A percentile compares a stretch with the other conserved stretches of the same genome.
Conservation (phyloP, 116 monocot species). For the Posidonia oceanica region DNA sequence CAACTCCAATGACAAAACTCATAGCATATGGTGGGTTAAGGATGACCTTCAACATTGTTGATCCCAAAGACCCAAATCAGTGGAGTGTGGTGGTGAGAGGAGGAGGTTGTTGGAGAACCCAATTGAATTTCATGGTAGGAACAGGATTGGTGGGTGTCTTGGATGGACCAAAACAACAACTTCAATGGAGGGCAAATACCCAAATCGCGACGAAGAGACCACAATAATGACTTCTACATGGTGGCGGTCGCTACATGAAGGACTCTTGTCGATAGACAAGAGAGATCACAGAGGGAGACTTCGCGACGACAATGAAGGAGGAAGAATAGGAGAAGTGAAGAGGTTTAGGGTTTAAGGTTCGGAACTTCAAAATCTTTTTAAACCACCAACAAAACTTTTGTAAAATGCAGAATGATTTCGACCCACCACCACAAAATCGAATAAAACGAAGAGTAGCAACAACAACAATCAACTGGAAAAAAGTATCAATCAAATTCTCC, state of each 20-base stretch:
- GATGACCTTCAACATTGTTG: conserved; percentile 12
- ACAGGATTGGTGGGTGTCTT: conserved; percentile 6
- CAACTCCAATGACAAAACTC: conserved; percentile 46
- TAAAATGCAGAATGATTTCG: not conserved
- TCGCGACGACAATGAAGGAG: too few relatives aligned
- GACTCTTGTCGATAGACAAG: too few relatives aligned
- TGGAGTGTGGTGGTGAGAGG: conserved; percentile 11
- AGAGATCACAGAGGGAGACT: too few relatives aligned
- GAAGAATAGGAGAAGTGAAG: too few relatives aligned
- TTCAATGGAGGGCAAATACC: too few relatives aligned
- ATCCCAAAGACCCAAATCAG: conserved; percentile 19
- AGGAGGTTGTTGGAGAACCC: conserved; percentile 17
- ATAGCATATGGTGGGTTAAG: conserved; percentile 27
- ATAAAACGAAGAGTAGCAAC: too few relatives aligned
- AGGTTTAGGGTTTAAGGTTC: too few relatives aligned
- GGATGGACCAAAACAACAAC: not conserved
- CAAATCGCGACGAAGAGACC: too few relatives aligned
- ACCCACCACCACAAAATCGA: too few relatives aligned
- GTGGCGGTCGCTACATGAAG: too few relatives aligned
- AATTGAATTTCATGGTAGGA: conserved; percentile 10
- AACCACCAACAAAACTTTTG: not conserved
- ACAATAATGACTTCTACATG: too few relatives aligned
- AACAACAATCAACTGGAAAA: too few relatives aligned
- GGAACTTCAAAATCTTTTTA: not conserved
- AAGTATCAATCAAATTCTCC: not conserved